Evolutionary conservation across 345 rosid species (phyloP), one percentile per base, ranked within the genome.

Genomic region (Sisymbrium altissimum): DNA sequence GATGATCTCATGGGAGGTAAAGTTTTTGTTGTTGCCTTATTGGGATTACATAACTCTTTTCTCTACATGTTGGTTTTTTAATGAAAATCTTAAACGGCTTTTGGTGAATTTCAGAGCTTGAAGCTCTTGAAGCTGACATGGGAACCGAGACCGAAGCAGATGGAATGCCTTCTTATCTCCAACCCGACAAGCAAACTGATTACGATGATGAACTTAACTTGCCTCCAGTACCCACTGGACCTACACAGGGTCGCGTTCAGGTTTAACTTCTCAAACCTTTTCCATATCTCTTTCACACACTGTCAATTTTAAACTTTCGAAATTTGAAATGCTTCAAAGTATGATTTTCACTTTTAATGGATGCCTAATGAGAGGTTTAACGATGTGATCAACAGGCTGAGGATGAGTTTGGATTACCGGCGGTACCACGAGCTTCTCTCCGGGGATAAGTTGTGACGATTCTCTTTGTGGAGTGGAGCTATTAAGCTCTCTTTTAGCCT

Each of bases 1-100:
- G 99, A 95, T 9, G 99, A 92, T 21, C 99, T 95, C 78, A 83
- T 95, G 96, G 99, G 97, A 41, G 99, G 99, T 95, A 86, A 70
- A 49, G 81, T 66, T 53, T n/a, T 46, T 55, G 59, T 17, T 53
- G 4, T 35, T 33, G 3, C 33, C 2, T 49, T 13, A 17, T 40
- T 46, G 7, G 6, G 19, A 18, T 39, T 5, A 17, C 27, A 3
- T 33, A 3, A 1, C 8, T 18, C 5, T 9, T 23, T 13, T 54
- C 3, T 23, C 25, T 54, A 18, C 21, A n/a, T 27, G 8, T 59
- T 68, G 9, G 3, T 3, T 46, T 13, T 46, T 21, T n/a, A n/a
- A n/a, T n/a, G n/a, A n/a, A n/a, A n/a, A 1, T 1, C 17, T 35
- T 57, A 19, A 55, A 40, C 19, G 18, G 46, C 7, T 32, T 58